Evolutionary conservation across 2,329 filamentous ascomycete species (phyloP).

Genomic region (Intubia oerlemansii): DNA sequence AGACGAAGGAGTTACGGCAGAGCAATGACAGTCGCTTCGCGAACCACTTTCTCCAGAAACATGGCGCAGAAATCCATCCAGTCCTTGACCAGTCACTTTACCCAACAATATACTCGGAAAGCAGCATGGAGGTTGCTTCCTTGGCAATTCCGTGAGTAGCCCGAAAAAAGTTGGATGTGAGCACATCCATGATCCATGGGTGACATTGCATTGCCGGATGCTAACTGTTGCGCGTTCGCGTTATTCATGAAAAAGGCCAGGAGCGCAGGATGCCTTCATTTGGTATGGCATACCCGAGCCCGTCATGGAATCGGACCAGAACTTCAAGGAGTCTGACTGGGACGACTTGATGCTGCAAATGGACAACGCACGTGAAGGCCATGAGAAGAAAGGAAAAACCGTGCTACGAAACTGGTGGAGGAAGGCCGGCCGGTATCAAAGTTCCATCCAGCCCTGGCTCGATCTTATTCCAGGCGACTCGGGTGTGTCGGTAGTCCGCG

Average conservation of each 20-base stretch:
- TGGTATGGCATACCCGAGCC: too few relatives aligned
- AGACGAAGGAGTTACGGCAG: too few relatives aligned
- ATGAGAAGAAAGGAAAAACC: conserved; percentile 1
- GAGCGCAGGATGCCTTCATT: too few relatives aligned
- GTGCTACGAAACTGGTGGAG: conserved; percentile 4
- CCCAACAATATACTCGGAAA: conserved; percentile 1
- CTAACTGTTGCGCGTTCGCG: too few relatives aligned
- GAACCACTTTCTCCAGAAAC: conserved; percentile 1
- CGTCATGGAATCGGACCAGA: conserved; percentile 1
- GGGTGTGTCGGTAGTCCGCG: conserved; percentile 2
- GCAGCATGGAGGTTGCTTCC: not conserved
- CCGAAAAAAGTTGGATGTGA: not conserved
- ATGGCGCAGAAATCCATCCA: conserved; percentile 3
- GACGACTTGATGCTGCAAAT: conserved; percentile 4
- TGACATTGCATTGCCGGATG: conserved; percentile 1
- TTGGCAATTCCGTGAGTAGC: not conserved
- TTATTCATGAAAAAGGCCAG: too few relatives aligned
- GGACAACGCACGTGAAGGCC: conserved; percentile 1
- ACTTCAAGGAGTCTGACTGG: conserved; percentile 3
- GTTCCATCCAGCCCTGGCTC: conserved; percentile 4
- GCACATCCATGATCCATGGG: not conserved
- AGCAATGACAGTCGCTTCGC: conserved; percentile 1
- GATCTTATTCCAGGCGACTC: conserved; percentile 4
- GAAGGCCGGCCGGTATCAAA: conserved; percentile 2
- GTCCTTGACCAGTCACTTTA: conserved; percentile 2